Conservation (phyloP, 371 early-diverging fungal species). For the Ecytonucleospora hepatopenaei region DNA sequence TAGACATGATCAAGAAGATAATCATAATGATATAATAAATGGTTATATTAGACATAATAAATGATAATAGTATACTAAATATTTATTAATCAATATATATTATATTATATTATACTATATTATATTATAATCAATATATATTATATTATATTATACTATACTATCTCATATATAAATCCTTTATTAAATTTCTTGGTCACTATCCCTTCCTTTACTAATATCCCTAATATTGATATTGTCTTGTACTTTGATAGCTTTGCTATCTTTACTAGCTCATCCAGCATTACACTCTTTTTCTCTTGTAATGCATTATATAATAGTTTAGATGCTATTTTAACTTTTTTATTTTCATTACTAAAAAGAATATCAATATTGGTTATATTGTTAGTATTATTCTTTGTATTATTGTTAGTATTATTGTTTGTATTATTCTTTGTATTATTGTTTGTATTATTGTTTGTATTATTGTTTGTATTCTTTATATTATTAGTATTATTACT, state of each 20-base stretch:
- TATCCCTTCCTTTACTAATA: constrained; percentile 3
- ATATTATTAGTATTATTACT: background rate
- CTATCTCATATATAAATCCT: constrained; percentile 19
- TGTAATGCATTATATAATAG: background rate
- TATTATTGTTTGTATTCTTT: background rate
- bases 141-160: background rate
- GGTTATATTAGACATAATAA: no score
- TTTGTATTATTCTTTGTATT: background rate
- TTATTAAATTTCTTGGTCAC: constrained; percentile 17
- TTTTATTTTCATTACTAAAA: background rate
- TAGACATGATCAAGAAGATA: no score
- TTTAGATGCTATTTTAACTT: constrained; percentile 5
- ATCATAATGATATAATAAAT: no score
- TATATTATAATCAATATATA: background rate
- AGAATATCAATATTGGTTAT: background rate
- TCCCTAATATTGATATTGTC: constrained; percentile 19
- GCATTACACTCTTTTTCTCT: background rate
- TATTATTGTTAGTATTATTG: background rate
- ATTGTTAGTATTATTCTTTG: background rate
- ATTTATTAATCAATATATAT: no score
- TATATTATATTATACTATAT: no score
- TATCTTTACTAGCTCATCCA: constrained; percentile 18
- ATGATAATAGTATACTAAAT: no score
- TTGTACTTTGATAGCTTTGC: constrained; percentile 23
- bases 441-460: background rate